Conservation (phyloP, 495 filamentous ascomycete genomes). For the Pseudomonodictys pantanalensis region DNA sequence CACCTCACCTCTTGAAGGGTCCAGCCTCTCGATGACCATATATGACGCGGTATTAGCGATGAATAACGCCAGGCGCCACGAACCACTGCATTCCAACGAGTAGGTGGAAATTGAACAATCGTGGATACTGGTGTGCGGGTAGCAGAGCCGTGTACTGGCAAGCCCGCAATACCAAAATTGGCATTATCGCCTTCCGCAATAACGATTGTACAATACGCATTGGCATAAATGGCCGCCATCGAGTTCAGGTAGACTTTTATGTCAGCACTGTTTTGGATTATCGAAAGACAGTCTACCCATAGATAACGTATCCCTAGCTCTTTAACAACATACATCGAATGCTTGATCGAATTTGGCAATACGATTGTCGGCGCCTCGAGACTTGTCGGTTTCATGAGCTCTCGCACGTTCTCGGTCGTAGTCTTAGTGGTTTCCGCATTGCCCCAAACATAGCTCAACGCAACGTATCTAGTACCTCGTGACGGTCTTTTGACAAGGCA, state of each 20-base stretch:
- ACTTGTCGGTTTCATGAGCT: neutral
- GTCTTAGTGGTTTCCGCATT: neutral
- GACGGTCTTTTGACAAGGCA: neutral
- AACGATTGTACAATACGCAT: slow-evolving; percentile 1
- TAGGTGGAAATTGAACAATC: neutral
- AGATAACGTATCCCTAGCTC: slow-evolving; percentile 2
- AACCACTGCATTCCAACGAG: no score
- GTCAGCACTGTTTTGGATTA: neutral
- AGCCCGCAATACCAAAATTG: neutral
- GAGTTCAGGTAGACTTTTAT: neutral
- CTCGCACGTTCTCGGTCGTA: neutral
- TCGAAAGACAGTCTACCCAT: slow-evolving; percentile 9
- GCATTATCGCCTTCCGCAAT: neutral
- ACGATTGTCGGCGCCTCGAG: neutral
- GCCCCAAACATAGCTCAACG: slow-evolving; percentile 10
- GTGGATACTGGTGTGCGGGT: neutral
- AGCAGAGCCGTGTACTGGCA: no score
- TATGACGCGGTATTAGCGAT: no score
- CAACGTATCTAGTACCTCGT: slow-evolving; percentile 1
- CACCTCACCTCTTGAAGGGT: slow-evolving; percentile 3
- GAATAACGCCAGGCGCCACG: no score
- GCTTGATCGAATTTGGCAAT: neutral
- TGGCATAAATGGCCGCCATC: slow-evolving; percentile 3
- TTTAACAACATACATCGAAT: neutral
- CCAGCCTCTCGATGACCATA: slow-evolving; percentile 1